A percentile compares a stretch with the other conserved stretches of the same genome.
These are phyloP conservation scores for Melastoma malabathricum DNA, from an alignment of 345 rosid genomes.

Conservation along the genomic window DNA sequence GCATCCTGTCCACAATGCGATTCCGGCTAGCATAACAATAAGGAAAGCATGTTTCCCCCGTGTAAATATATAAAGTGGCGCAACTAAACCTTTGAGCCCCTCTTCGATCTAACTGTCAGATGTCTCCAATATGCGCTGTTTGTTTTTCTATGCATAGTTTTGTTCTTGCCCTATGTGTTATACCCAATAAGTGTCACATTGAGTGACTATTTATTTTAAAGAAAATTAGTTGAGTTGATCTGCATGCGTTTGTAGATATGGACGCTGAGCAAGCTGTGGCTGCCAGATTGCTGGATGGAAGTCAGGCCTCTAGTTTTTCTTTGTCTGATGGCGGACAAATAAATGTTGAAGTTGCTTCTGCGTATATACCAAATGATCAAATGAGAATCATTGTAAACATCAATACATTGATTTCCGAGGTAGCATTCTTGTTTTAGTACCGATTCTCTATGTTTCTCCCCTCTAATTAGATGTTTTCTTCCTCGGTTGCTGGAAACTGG, in stretches of 20 bases:
- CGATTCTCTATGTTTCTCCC: neutral
- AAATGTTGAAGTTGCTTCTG: slow-evolving; percentile 39
- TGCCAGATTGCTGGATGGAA: slow-evolving; percentile 18
- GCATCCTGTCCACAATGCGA: too few relatives aligned
- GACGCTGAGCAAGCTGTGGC: slow-evolving; percentile 26
- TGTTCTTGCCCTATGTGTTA: too few relatives aligned
- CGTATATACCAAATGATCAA: slow-evolving; percentile 70
- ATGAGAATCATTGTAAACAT: slow-evolving; percentile 64
- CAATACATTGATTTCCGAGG: slow-evolving; percentile 62
- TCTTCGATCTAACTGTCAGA: too few relatives aligned
- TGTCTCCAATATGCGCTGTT: too few relatives aligned
- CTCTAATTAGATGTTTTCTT: slow-evolving; percentile 1
- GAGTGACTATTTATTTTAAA: too few relatives aligned
- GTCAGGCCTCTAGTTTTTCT: slow-evolving; percentile 23
- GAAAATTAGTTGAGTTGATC: too few relatives aligned
- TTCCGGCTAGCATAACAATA: too few relatives aligned
- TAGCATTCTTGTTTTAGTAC: slow-evolving; percentile 8
- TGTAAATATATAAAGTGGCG: too few relatives aligned
- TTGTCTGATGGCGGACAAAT: slow-evolving; percentile 30
- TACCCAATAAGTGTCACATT: too few relatives aligned
- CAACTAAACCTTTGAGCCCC: too few relatives aligned
- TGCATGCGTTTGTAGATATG: slow-evolving; percentile 13
- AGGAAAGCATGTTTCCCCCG: too few relatives aligned
- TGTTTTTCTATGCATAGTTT: too few relatives aligned
- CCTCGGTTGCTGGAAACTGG: neutral